Percentiles rank a stretch among this genome's conserved stretches.
Conservation (phyloP, 345 rosid genomes). For the Physaria fendleri region DNA sequence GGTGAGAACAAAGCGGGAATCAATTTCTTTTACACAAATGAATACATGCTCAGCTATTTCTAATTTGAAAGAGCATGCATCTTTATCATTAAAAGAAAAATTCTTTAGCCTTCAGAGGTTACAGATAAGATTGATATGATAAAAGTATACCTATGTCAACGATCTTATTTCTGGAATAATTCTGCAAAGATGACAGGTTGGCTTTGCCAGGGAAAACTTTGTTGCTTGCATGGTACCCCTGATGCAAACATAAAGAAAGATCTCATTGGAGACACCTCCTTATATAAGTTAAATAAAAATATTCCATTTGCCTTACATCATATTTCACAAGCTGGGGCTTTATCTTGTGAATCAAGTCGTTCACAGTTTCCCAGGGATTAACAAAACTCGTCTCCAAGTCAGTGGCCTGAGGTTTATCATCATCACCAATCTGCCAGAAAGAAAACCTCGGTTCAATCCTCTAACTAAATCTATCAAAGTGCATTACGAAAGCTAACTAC, state of each 20-base stretch:
- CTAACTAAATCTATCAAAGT: background rate
- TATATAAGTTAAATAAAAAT: background rate
- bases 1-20: background rate
- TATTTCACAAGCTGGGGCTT: conserved; percentile 46
- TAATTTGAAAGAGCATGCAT: background rate
- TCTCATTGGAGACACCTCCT: background rate
- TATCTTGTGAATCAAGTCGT: conserved; percentile 47
- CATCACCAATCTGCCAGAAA: conserved; percentile 40
- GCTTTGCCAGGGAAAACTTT: conserved; percentile 70
- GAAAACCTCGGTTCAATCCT: background rate
- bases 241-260: conserved; percentile 32
- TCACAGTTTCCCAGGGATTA: conserved; percentile 64
- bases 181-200: conserved; percentile 47
- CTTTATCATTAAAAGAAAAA: background rate
- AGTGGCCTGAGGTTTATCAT: background rate
- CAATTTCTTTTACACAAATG: background rate
- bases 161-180: conserved; percentile 65
- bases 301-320: conserved; percentile 38
- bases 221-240: conserved; percentile 65
- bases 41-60: background rate
- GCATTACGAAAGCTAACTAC: background rate
- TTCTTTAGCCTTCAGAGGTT: background rate
- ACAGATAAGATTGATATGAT: background rate
- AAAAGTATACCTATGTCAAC: conserved; percentile 62
- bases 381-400: conserved; percentile 24